A percentile compares a stretch with the other conserved stretches of the same genome.
These are phyloP conservation scores for Fusarium praegraminearum DNA, from an alignment of 2,329 filamentous ascomycete genomes.

Conservation along the genomic window DNA sequence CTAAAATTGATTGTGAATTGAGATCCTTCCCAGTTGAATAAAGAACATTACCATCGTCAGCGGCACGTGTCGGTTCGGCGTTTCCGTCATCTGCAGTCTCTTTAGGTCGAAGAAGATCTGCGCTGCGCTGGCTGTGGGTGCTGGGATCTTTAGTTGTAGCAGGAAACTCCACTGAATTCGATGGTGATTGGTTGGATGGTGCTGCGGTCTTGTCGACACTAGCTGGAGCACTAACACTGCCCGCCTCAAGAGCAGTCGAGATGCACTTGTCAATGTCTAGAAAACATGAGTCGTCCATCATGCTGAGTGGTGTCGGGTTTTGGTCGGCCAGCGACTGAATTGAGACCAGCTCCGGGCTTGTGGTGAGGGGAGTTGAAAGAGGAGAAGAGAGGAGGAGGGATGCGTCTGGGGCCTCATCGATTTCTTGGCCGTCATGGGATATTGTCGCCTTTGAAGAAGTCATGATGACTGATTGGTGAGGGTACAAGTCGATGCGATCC, in stretches of 20 bases:
- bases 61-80: slow-evolving; percentile 38
- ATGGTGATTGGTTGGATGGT: slow-evolving; percentile 34
- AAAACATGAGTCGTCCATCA: slow-evolving; percentile 47
- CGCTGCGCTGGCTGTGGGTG: slow-evolving; percentile 24
- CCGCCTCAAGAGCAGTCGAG: slow-evolving; percentile 18
- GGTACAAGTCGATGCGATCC: slow-evolving; percentile 28
- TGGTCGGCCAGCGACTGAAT: slow-evolving; percentile 49
- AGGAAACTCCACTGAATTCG: slow-evolving; percentile 25
- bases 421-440: slow-evolving; percentile 28
- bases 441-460: slow-evolving; percentile 23
- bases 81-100: slow-evolving; percentile 29
- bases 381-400: slow-evolving; percentile 43
- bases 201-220: slow-evolving; percentile 37
- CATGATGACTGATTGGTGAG: slow-evolving; percentile 37
- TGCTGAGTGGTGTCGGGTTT: slow-evolving; percentile 48
- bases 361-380: slow-evolving; percentile 43
- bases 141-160: slow-evolving; percentile 25
- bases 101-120: slow-evolving; percentile 33
- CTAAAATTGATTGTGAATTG: neutral
- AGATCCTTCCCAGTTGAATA: slow-evolving; percentile 16
- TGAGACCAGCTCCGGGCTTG: slow-evolving; percentile 46
- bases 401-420: slow-evolving; percentile 36
- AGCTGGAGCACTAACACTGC: slow-evolving; percentile 27
- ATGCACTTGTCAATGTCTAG: slow-evolving; percentile 26
- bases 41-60: slow-evolving; percentile 20